A percentile compares a stretch with the other conserved stretches of the same genome.
phyloP scores from a whole-genome alignment of 768 basidiomycete genomes.

The Russula brevipes region DNA sequence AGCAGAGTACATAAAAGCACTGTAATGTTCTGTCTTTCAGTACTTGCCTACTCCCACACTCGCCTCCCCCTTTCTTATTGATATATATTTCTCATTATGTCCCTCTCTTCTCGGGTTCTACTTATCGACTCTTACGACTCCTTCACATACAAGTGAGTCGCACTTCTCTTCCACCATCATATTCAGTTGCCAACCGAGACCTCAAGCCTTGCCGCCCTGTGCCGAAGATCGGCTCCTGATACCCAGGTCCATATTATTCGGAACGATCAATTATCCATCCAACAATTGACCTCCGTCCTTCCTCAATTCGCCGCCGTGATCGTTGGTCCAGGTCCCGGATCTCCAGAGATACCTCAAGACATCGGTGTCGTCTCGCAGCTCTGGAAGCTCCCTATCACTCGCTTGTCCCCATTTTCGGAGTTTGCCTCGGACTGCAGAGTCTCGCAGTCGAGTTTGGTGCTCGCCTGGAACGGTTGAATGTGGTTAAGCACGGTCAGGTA shows the following conservation, averaged over 20 bases:
- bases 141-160: slow-evolving; percentile 83
- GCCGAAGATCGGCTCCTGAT: slow-evolving; percentile 55
- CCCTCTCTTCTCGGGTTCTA: slow-evolving; percentile 44
- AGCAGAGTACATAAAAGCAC: too few relatives aligned
- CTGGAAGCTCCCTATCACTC: slow-evolving; percentile 55
- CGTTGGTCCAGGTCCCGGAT: slow-evolving; percentile 78
- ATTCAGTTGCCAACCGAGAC: background rate
- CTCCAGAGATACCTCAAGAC: slow-evolving; percentile 56
- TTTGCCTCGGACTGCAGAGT: slow-evolving; percentile 80
- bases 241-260: slow-evolving; percentile 64
- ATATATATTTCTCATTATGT: slow-evolving; percentile 26
- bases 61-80: background rate
- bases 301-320: slow-evolving; percentile 61
- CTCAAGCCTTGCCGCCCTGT: slow-evolving; percentile 65
- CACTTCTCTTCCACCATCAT: background rate
- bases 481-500: slow-evolving; percentile 78
- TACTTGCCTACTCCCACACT: background rate
- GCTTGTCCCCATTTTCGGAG: slow-evolving; percentile 71
- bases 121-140: slow-evolving; percentile 84
- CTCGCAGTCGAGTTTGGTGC: slow-evolving; percentile 63
- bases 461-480: slow-evolving; percentile 47
- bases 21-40: background rate
- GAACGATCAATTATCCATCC: slow-evolving; percentile 55
- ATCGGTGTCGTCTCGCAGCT: slow-evolving; percentile 65
- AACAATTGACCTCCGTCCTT: slow-evolving; percentile 50